Percentiles rank a stretch among this genome's conserved stretches.
Conservation (phyloP, 1,139 yeast genomes). For the Candida sanyaensis region DNA sequence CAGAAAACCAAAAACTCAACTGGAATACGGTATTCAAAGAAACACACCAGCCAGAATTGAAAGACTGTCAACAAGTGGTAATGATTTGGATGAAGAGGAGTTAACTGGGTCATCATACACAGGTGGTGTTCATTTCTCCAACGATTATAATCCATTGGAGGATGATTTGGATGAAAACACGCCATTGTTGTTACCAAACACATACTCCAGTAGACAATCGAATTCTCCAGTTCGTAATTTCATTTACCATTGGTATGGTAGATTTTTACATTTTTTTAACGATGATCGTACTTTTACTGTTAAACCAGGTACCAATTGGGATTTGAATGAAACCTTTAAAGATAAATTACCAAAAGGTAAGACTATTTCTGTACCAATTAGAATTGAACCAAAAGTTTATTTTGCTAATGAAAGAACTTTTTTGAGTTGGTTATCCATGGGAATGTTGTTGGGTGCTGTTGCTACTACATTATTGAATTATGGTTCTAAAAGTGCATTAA, state of each 20-base stretch:
- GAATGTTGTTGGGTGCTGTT: conserved; percentile 71
- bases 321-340: conserved; percentile 50
- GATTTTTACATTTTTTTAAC: conserved; percentile 50
- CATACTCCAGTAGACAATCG: conserved; percentile 28
- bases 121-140: conserved; percentile 46
- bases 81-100: conserved; percentile 51
- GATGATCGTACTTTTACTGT: conserved; percentile 74
- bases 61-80: conserved; percentile 46
- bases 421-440: conserved; percentile 75
- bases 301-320: conserved; percentile 81
- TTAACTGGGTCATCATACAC: conserved; percentile 39
- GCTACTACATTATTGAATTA: conserved; percentile 71
- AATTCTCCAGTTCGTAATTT: conserved; percentile 34
- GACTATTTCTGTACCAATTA: conserved; percentile 71
- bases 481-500: conserved; percentile 67
- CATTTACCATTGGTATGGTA: conserved; percentile 35
- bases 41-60: conserved; percentile 16
- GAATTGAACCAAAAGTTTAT: conserved; percentile 84
- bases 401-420: conserved; percentile 84
- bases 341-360: conserved; percentile 75
- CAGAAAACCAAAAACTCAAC: conserved; percentile 78
- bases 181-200: conserved; percentile 42
- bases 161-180: conserved; percentile 48
- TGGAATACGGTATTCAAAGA: conserved; percentile 58
- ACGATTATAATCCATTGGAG: conserved; percentile 50